Conservation (phyloP, 306 rosid genomes). For the Quercus aquifolioides region DNA sequence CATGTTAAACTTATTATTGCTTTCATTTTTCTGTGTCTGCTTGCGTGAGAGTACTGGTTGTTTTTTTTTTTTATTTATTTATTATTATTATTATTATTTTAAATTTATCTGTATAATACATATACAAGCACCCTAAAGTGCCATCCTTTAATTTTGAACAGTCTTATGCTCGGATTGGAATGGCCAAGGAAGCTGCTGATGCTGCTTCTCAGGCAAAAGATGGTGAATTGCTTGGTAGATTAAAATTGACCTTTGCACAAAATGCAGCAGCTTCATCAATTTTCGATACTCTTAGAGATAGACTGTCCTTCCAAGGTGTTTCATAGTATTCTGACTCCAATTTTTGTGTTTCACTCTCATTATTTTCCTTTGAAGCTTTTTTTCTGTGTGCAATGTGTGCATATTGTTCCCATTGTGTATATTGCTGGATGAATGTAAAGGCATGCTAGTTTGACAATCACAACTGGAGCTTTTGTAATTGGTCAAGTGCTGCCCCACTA, state of each 20-base stretch:
- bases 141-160: conserved; percentile 27
- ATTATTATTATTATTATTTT: no score
- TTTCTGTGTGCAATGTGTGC: conserved; percentile 24
- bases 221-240: conserved; percentile 89
- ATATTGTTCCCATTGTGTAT: conserved; percentile 28
- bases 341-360: not conserved
- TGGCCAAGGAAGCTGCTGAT: conserved; percentile 98
- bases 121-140: not conserved
- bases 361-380: not conserved
- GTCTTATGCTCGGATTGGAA: conserved; percentile 93
- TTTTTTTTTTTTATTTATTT: not conserved
- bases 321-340: conserved; percentile 28
- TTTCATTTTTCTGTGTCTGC: not conserved
- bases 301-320: conserved; percentile 74
- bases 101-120: not conserved
- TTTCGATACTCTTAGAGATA: conserved; percentile 86
- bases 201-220: conserved; percentile 97
- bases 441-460: not conserved
- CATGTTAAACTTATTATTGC: not conserved
- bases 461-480: not conserved
- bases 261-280: conserved; percentile 77
- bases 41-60: not conserved
- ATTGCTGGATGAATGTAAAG: conserved; percentile 23
- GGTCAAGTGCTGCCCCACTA: not conserved
- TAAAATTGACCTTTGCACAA: conserved; percentile 76